These are phyloP conservation scores for Cercospora beticola DNA, from an alignment of 2,329 filamentous ascomycete genomes.

Conservation along the genomic window DNA sequence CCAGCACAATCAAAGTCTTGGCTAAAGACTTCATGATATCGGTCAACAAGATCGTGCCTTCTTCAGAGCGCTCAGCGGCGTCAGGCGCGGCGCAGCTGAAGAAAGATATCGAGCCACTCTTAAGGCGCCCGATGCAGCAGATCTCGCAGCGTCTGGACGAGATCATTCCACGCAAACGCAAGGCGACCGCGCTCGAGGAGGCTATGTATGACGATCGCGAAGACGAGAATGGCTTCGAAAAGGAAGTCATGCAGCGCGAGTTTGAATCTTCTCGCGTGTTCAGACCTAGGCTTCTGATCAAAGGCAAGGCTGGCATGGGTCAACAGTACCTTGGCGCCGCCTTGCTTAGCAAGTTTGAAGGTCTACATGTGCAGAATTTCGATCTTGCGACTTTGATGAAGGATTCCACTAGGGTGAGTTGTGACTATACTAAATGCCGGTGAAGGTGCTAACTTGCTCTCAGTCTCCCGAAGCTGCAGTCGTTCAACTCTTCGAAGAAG, in stretches of 20 bases:
- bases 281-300: conserved; percentile 80
- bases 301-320: conserved; percentile 85
- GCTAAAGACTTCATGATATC: conserved; percentile 97
- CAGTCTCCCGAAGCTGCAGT: conserved; percentile 78
- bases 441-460: conserved; percentile 15
- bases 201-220: conserved; percentile 89
- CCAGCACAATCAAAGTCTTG: conserved; percentile 77
- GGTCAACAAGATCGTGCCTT: conserved; percentile 93
- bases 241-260: conserved; percentile 68
- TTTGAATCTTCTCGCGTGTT: conserved; percentile 89
- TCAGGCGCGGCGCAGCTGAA: conserved; percentile 81
- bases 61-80: conserved; percentile 84
- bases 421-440: conserved; percentile 36
- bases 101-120: conserved; percentile 74
- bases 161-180: conserved; percentile 80
- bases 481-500: conserved; percentile 86
- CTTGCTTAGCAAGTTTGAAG: conserved; percentile 85
- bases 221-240: conserved; percentile 76
- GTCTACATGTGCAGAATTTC: conserved; percentile 90
- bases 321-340: conserved; percentile 86
- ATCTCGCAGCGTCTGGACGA: conserved; percentile 66
- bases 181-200: conserved; percentile 85
- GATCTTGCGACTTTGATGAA: conserved; percentile 84
- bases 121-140: conserved; percentile 69
- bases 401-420: conserved; percentile 66